Base-by-base conservation (phyloP, 768 basidiomycete genomes). In the Rhizopogon vulgaris region DNA sequence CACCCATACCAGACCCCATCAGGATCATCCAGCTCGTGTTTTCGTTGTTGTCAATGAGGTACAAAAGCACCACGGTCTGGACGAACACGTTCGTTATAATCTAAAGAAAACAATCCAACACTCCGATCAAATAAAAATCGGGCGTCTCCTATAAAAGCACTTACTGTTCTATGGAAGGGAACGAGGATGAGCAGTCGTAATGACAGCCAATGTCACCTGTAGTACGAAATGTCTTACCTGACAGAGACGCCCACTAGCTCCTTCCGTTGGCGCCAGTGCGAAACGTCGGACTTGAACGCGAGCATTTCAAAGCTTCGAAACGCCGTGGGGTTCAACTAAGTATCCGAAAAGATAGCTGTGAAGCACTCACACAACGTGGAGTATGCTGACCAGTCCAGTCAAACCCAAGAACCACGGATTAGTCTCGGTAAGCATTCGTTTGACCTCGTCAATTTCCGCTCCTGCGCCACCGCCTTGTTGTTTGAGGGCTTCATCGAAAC, bases 21-120 rank as follows among this genome's bases (percentile, higher is more conserved):
- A 97, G 78, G 67, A 98, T 97, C 91, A 97, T 97, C 87, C 91
- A 95, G 61, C 87, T 92, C 28, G 95, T 99, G 66, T 97, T 90
- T 49, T 90, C 85, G 59, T 90, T 91, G 67, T 94, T 94, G 72
- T 96, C 94, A 60, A 94, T 84, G 59, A 98, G 85, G 70, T 96
- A 98, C 17, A 98, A 76, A 30, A 95, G 74, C 61, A 96, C 85
- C 60, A 98, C 76, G 27, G 87, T 67, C 73, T 94, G 90, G n/a
- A 94, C 88, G 64, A 97, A 83, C 56, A 94, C 91, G 67, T 98
- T 99, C 37, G 92, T 90, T 58, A 97, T 65, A 59, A 99, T 88
- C 79, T 78, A 47, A 22, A 59, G 38, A 46, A 22, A 17, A 36
- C 48, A 54, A 30, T 8, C 51, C 52, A 39, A 52, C 51, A 56